These are phyloP conservation scores for Senna tora DNA, from an alignment of 306 rosid genomes.

Conservation along the genomic window DNA sequence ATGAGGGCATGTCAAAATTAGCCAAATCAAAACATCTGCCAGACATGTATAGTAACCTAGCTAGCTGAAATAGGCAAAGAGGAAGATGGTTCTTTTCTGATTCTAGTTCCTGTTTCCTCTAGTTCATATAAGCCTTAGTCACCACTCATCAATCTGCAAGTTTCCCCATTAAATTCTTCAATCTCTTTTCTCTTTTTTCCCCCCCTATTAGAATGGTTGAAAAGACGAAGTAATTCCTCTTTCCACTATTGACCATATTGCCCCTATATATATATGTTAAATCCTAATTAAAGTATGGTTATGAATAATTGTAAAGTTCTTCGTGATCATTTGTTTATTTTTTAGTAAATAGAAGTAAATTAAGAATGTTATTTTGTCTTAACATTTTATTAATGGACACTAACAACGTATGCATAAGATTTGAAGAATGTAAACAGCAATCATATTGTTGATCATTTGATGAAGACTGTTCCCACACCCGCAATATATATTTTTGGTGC, in stretches of 20 bases:
- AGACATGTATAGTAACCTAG: background rate
- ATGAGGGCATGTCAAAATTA: constrained; percentile 23
- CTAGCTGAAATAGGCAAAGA: background rate
- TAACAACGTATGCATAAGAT: background rate
- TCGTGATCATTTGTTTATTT: too few species aligned
- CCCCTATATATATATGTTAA: background rate
- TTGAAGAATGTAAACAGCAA: background rate
- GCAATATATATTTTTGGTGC: too few species aligned
- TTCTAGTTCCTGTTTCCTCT: constrained; percentile 1
- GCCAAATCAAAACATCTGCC: background rate
- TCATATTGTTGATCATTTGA: too few species aligned
- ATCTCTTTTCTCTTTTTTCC: too few species aligned
- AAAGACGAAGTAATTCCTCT: background rate
- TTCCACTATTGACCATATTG: background rate
- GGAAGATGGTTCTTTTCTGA: background rate
- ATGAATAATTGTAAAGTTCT: too few species aligned
- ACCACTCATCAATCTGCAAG: background rate
- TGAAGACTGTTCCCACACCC: too few species aligned
- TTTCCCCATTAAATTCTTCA: background rate
- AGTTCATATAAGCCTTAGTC: background rate
- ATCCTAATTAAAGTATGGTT: too few species aligned
- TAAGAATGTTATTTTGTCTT: too few species aligned
- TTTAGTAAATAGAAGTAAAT: too few species aligned
- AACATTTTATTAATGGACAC: too few species aligned
- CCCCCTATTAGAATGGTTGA: background rate